phyloP scores from a whole-genome alignment of 768 basidiomycete genomes.

The Russula dissimulans region DNA sequence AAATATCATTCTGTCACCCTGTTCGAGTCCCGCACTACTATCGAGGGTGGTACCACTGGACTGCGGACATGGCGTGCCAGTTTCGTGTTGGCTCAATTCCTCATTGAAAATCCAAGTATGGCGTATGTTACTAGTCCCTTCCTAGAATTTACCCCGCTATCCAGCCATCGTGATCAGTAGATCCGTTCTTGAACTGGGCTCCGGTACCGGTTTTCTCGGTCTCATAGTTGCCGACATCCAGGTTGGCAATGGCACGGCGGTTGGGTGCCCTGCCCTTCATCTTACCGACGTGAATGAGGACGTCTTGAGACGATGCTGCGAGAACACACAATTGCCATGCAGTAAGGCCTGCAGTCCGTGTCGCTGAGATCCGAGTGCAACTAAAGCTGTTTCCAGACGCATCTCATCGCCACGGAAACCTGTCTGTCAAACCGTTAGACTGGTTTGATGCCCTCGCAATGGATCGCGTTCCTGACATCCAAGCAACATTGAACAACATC shows the following conservation, averaged over 20 bases:
- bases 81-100: conserved; percentile 51
- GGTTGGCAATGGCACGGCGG: conserved; percentile 20
- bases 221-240: conserved; percentile 54
- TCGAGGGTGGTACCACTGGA: conserved; percentile 73
- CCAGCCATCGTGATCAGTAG: conserved; percentile 36
- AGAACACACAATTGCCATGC: conserved; percentile 53
- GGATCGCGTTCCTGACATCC: conserved; percentile 13
- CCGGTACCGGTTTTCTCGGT: conserved; percentile 69
- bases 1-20: conserved; percentile 44
- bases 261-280: background rate
- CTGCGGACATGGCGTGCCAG: conserved; percentile 74
- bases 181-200: conserved; percentile 64
- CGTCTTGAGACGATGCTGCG: conserved; percentile 51
- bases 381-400: conserved; percentile 33
- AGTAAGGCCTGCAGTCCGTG: conserved; percentile 38
- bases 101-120: conserved; percentile 48
- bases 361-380: background rate
- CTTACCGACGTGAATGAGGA: conserved; percentile 58
- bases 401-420: conserved; percentile 40
- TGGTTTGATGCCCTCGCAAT: conserved; percentile 53
- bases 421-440: conserved; percentile 45
- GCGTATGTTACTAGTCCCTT: background rate
- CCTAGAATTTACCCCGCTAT: background rate
- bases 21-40: conserved; percentile 61
- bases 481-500: conserved; percentile 33